Base-by-base conservation (phyloP, 2,329 filamentous ascomycete species). In the Fusarium subtropicale region DNA sequence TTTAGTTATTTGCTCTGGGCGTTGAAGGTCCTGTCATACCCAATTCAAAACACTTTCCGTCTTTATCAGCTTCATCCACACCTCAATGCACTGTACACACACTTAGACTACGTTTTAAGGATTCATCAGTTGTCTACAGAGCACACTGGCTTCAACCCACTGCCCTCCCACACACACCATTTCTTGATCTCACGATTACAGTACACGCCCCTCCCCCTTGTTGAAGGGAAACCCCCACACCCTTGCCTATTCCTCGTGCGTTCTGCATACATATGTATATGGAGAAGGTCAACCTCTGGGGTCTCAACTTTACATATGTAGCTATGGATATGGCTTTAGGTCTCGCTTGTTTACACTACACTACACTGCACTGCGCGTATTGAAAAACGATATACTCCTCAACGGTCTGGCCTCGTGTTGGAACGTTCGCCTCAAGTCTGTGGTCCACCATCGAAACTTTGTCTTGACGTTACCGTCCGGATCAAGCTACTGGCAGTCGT, bases 271-370 rank as follows among this genome's bases (percentile, higher is more conserved):
- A 68, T 68, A 66, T 68, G 67, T 74, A 73, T 60, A 71, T 69
- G 62, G 65, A 67, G 66, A 68, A 68, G 60, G 48, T 69, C 71
- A 52, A 66, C 69, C 66, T 69, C 59, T 60, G 44, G 56, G 66
- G 62, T 54, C 68, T 74, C 68, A 64, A 66, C 61, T 69, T 58
- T 72, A 72, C 72, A 74, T 73, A 73, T 74, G 64, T 74, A 74
- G 64, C 62, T 62, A 62, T 68, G 64, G 60, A 61, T 58, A 74
- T 66, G 69, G 59, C 71, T 71, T 57, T 51, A 63, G 67, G 56
- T 72, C 67, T 66, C 57, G 62, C 60, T 71, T 69, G 55, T 64
- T 56, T 62, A 45, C 47, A 69, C 62, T 48, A 51, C 63, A 59
- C 57, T 62, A 41, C 58, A 39, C 41, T 63, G 15, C 56, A 47